Evolutionary conservation across 768 basidiomycete genomes (phyloP).

Genomic region (Tricholoma sp.): DNA sequence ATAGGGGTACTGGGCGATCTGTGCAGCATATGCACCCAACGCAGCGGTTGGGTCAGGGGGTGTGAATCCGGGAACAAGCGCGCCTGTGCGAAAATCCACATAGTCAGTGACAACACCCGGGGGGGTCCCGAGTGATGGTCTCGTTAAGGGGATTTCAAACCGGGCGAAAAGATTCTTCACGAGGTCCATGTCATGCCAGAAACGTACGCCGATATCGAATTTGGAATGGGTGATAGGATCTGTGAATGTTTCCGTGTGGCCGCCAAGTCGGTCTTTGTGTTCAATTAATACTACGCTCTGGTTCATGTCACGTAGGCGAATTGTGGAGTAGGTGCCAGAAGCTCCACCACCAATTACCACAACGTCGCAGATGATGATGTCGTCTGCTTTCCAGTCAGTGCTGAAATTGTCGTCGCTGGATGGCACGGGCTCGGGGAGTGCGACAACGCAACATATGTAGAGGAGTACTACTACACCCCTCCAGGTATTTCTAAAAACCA

Average conservation of each 20-base stretch:
- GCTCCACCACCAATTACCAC: not conserved
- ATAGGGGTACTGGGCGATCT: not conserved
- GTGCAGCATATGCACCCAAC: not conserved
- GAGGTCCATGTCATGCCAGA: not conserved
- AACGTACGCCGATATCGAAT: not conserved
- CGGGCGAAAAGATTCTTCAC: not conserved
- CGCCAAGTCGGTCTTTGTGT: not conserved
- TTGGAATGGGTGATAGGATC: not conserved
- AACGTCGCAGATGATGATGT: not conserved
- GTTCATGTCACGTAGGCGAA: not conserved
- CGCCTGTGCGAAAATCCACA: not conserved
- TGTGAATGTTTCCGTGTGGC: not conserved
- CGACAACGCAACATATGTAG: not conserved
- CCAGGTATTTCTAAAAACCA: not conserved
- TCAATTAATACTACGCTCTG: not conserved
- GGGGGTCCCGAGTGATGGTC: not conserved
- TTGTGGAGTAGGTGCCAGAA: not conserved
- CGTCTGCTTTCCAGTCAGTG: not conserved
- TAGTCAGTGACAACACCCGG: not conserved
- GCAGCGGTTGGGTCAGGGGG: not conserved
- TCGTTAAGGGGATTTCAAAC: not conserved
- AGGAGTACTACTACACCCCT: not conserved
- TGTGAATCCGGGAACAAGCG: not conserved
- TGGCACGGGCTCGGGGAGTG: not conserved
- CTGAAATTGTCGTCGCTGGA: not conserved